A percentile compares a stretch with the other conserved stretches of the same genome.
Conservation (phyloP, 768 basidiomycete species). For the Lactarius pseudohatsudake region DNA sequence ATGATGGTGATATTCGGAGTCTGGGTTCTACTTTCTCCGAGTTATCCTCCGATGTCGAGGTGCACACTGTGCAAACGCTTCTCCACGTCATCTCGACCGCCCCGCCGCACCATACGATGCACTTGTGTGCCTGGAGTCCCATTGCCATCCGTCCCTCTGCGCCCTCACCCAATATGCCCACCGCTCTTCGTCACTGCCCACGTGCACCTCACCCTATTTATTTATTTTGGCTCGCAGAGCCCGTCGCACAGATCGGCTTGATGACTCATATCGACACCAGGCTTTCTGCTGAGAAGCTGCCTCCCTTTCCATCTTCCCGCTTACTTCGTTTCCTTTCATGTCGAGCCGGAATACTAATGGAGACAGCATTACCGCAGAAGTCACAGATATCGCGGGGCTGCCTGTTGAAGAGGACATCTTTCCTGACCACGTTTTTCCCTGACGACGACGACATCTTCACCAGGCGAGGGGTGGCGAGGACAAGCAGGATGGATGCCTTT, state of each 20-base stretch:
- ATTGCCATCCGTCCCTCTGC: background rate
- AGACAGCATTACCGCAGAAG: background rate
- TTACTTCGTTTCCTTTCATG: background rate
- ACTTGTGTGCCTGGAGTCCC: constrained; percentile 22
- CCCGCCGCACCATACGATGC: constrained; percentile 33
- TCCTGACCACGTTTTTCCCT: too few relatives aligned
- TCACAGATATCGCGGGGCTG: background rate
- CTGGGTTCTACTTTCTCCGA: background rate
- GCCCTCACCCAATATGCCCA: constrained; percentile 29
- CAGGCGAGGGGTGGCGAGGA: too few relatives aligned
- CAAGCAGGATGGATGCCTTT: too few relatives aligned
- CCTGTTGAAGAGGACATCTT: background rate
- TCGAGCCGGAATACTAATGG: background rate
- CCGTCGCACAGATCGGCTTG: constrained; percentile 48
- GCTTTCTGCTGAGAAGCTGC: background rate
- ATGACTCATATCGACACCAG: constrained; percentile 19
- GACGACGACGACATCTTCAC: too few relatives aligned
- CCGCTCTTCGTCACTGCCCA: too few relatives aligned
- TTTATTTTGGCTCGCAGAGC: constrained; percentile 7
- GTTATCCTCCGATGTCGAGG: background rate
- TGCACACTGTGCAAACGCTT: constrained; percentile 33
- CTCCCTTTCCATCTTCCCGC: background rate
- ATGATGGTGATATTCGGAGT: too few relatives aligned
- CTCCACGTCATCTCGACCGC: constrained; percentile 39
- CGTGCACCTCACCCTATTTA: too few relatives aligned